Base-by-base conservation (phyloP, 371 early-diverging fungal genomes). In the Actinomucor elegans region DNA sequence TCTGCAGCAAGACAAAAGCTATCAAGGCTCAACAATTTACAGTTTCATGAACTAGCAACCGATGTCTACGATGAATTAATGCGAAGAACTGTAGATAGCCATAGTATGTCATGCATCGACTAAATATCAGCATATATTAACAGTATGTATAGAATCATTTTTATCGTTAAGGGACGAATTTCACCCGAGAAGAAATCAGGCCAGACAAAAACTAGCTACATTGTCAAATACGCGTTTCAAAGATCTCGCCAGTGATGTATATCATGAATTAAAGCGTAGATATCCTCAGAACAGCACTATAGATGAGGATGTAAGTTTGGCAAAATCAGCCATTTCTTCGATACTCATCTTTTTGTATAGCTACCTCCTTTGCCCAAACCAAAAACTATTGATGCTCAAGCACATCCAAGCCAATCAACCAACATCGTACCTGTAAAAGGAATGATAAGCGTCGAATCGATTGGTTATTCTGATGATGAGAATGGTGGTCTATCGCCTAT, bases 131-230 rank as follows among this genome's bases (percentile, higher is more conserved):
- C n/a, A n/a, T n/a, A n/a, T 27, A 23, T 48, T 15, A 38, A 8
- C 4, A 26, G 35, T 24, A 36, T 24, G n/a, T 12, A 18, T 68
- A 93, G 94, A 87, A 14, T 94, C 97, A 2, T 96, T 91, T 73
- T 75, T 96, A 45, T 82, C 90, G 6, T 81, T 92, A 23, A 75
- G 87, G 17, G 86, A 86, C 57, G 90, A 91, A 27, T 96, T 89
- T 67, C 96, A 96, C 64, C 94, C 92, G 10, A 94, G 95, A 71
- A 85, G 97, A 40, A 98, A 98, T 75, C 97, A 97, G 65, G 98
- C 97, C 1, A 83, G 98, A 28, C 96, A 96, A 63, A 98, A 98
- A 64, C 80, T 98, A 7, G 94, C 97, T 11, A 96, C 96, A 1
- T 77, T 98, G 4, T 88, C 93, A 8, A 79, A 67, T 44, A 68